Conservation (phyloP, 2,329 filamentous ascomycete genomes). For the Aspergillus fumigatus region DNA sequence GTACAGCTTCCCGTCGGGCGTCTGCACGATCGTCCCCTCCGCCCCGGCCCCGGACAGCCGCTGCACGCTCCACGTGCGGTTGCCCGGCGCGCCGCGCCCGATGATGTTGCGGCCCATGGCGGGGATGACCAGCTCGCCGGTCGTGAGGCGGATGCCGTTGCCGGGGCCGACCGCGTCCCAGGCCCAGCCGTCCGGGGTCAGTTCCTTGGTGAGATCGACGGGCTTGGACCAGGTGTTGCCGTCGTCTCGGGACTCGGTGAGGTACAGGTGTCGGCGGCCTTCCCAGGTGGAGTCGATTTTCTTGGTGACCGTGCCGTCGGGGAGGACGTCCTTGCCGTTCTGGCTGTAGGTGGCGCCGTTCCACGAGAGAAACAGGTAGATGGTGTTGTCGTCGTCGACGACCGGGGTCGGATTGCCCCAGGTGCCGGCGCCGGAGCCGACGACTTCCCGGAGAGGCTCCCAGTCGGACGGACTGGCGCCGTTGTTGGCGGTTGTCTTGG, state of each 20-base stretch:
- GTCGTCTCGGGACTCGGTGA: slow-evolving; percentile 2
- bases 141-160: neutral
- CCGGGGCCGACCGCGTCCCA: slow-evolving; percentile 7
- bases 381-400: slow-evolving; percentile 23
- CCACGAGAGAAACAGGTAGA: slow-evolving; percentile 30
- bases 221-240: slow-evolving; percentile 5
- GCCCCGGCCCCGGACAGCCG: slow-evolving; percentile 1
- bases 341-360: slow-evolving; percentile 25
- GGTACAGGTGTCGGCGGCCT: slow-evolving; percentile 3
- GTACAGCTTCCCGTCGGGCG: slow-evolving; percentile 3
- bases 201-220: neutral
- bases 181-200: neutral
- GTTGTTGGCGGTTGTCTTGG: slow-evolving; percentile 17
- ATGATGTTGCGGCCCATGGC: slow-evolving; percentile 5
- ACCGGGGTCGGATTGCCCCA: slow-evolving; percentile 31
- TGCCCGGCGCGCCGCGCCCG: slow-evolving; percentile 3
- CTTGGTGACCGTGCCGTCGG: slow-evolving; percentile 1
- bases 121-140: slow-evolving; percentile 5
- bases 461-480: slow-evolving; percentile 19
- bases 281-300: slow-evolving; percentile 4
- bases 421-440: slow-evolving; percentile 18
- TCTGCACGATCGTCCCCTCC: slow-evolving; percentile 2
- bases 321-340: slow-evolving; percentile 17
- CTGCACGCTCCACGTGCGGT: slow-evolving; percentile 4
- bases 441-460: slow-evolving; percentile 22